These are phyloP conservation scores for Pulveroboletus sp. DNA, from an alignment of 768 basidiomycete genomes.

Conservation along the genomic window DNA sequence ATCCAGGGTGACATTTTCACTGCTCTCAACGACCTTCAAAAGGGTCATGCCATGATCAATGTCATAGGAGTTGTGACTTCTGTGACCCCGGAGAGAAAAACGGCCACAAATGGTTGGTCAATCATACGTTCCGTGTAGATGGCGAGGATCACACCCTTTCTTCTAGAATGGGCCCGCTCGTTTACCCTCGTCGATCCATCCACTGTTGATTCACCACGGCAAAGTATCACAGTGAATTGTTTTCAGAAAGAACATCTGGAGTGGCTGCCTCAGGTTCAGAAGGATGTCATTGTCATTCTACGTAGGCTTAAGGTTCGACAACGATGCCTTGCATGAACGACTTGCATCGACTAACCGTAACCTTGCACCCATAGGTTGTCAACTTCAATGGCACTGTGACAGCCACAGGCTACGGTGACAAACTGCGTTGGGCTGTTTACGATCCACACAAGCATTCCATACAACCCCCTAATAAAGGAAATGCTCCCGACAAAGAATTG, in stretches of 20 bases:
- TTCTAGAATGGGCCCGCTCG: constrained; percentile 43
- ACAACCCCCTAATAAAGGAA: constrained; percentile 35
- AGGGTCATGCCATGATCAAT: constrained; percentile 18
- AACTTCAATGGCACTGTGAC: constrained; percentile 26
- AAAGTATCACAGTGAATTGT: constrained; percentile 40
- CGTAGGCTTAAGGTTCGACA: constrained; percentile 44
- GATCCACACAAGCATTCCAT: constrained; percentile 35
- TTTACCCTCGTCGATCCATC: constrained; percentile 53
- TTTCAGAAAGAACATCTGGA: constrained; percentile 46
- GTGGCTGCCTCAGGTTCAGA: constrained; percentile 47
- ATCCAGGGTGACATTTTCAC: constrained; percentile 27
- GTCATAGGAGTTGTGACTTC: constrained; percentile 31
- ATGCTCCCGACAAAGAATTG: constrained; percentile 32
- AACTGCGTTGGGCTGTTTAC: constrained; percentile 53
- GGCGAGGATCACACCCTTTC: background rate
- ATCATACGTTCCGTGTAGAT: background rate
- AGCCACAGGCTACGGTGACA: constrained; percentile 45
- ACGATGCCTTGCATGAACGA: background rate
- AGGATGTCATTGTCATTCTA: constrained; percentile 51
- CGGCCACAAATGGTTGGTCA: constrained; percentile 26
- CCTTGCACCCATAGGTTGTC: constrained; percentile 26
- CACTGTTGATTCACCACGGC: constrained; percentile 20
- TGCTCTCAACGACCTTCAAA: constrained; percentile 12
- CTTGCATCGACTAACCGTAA: background rate
- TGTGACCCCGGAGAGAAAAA: constrained; percentile 11